phyloP scores from a whole-genome alignment of 2,329 filamentous ascomycete genomes.

The Nannizzia gypsea region DNA sequence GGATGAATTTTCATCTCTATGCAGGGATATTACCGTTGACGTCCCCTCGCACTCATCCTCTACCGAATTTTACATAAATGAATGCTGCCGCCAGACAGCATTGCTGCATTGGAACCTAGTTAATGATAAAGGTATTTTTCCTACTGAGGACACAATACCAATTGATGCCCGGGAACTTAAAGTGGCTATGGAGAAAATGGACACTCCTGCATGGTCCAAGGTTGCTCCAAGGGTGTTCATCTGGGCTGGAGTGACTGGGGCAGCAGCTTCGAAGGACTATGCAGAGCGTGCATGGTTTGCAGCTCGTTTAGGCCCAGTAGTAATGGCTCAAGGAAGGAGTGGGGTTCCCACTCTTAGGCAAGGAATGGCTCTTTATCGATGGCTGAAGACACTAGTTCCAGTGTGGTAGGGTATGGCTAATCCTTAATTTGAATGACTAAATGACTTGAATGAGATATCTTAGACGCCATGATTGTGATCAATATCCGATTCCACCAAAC shows the following conservation, averaged over 20 bases:
- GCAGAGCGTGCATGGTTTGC: slow-evolving; percentile 7
- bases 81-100: slow-evolving; percentile 7
- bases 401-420: neutral
- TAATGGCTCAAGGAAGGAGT: slow-evolving; percentile 4
- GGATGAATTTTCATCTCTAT: neutral
- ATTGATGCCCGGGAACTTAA: neutral
- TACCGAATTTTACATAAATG: neutral
- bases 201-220: slow-evolving; percentile 5
- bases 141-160: neutral
- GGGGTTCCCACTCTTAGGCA: neutral
- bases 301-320: slow-evolving; percentile 4
- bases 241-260: slow-evolving; percentile 8
- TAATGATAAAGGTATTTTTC: neutral
- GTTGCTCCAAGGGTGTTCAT: slow-evolving; percentile 8
- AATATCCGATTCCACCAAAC: neutral
- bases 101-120: slow-evolving; percentile 5
- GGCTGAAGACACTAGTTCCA: neutral
- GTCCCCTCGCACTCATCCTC: neutral
- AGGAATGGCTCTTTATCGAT: neutral
- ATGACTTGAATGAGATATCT: neutral
- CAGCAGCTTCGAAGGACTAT: neutral
- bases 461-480: neutral
- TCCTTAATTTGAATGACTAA: neutral
- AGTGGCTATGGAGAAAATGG: neutral
- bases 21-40: neutral